Evolutionary conservation across 1,284 basidiomycete genomes (phyloP).

Genomic region (Anthracocystis panici-leucophaei): DNA sequence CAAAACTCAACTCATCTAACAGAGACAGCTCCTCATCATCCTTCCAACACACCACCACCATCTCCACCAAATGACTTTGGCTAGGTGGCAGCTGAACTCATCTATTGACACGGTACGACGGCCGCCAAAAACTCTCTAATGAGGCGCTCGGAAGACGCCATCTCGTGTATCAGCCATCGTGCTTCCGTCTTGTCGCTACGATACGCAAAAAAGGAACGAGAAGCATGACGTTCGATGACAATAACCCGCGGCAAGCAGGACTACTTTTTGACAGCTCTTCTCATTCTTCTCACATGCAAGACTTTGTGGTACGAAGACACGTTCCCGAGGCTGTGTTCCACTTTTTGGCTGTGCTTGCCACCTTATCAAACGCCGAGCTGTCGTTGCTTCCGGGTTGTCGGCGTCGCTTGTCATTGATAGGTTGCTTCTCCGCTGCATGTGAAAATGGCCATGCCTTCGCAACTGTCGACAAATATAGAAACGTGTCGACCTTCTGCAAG

Average conservation of each 20-base stretch:
- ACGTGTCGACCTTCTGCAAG: neutral
- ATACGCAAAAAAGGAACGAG: neutral
- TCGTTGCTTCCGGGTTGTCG: neutral
- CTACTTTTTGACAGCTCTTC: neutral
- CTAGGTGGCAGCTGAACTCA: no score
- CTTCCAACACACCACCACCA: no score
- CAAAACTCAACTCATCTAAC: no score
- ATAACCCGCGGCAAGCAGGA: constrained; percentile 1
- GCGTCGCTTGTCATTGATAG: neutral
- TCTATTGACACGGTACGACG: no score
- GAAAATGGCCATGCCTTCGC: constrained; percentile 3
- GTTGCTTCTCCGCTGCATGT: constrained; percentile 19
- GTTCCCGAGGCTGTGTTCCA: constrained; percentile 1
- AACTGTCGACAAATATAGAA: constrained; percentile 21
- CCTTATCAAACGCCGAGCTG: neutral
- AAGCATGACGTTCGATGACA: constrained; percentile 4
- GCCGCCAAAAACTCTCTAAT: no score
- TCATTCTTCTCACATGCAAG: constrained; percentile 9
- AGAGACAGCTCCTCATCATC: no score
- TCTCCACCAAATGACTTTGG: no score
- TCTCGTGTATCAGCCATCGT: neutral
- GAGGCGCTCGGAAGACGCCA: constrained; percentile 3
- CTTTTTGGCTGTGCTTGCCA: neutral
- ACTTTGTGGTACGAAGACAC: neutral
- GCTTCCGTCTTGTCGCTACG: neutral